phyloP scores from a whole-genome alignment of 2,329 filamentous ascomycete species.

The Xylaria sp. region DNA sequence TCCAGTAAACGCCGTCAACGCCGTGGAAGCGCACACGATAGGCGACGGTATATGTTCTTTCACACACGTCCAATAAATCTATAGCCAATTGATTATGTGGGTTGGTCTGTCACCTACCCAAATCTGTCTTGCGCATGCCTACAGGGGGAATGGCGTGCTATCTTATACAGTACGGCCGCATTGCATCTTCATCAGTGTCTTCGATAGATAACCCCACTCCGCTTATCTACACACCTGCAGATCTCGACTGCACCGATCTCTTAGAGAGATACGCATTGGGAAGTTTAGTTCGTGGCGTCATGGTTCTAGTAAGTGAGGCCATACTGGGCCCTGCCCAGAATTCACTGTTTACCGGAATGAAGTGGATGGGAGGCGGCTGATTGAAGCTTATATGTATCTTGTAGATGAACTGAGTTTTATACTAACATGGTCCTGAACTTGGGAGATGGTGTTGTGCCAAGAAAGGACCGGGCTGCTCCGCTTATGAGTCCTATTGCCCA shows the following conservation, averaged over 20 bases:
- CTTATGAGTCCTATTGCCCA: neutral
- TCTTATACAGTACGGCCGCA: conserved; percentile 15
- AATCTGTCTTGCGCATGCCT: neutral
- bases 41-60: neutral
- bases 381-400: neutral
- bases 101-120: neutral
- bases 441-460: neutral
- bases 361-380: too few species aligned
- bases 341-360: neutral
- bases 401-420: neutral
- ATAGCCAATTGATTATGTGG: neutral
- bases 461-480: neutral
- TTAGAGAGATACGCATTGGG: conserved; percentile 7
- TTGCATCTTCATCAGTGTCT: conserved; percentile 7
- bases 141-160: neutral
- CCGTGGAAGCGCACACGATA: neutral
- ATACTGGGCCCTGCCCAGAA: neutral
- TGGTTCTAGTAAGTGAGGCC: conserved; percentile 19
- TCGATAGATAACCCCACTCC: conserved; percentile 32
- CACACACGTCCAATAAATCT: neutral
- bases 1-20: neutral
- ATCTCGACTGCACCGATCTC: conserved; percentile 28
- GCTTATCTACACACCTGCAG: conserved; percentile 29
- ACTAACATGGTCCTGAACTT: neutral
- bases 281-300: conserved; percentile 25